These are phyloP conservation scores for Lepidium didymum DNA, from an alignment of 345 rosid genomes.

Conservation along the genomic window DNA sequence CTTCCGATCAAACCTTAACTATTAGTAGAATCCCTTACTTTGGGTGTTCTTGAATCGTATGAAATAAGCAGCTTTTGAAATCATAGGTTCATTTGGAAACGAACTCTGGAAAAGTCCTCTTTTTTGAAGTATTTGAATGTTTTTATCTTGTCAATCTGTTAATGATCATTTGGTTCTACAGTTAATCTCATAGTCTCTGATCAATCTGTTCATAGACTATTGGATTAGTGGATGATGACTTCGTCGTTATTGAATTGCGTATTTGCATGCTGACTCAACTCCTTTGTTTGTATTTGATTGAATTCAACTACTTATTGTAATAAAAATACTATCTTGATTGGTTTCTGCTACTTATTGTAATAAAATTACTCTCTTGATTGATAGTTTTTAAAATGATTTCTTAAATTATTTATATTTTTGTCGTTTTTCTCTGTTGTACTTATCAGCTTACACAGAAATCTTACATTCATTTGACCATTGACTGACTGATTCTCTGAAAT, in stretches of 20 bases:
- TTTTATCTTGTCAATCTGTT: neutral
- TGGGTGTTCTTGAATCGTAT: too few relatives aligned
- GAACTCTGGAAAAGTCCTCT: too few relatives aligned
- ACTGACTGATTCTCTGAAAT: neutral
- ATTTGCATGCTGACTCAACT: slow-evolving; percentile 8
- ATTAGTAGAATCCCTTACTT: too few relatives aligned
- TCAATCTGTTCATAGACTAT: neutral
- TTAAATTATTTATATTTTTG: too few relatives aligned
- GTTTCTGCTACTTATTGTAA: neutral
- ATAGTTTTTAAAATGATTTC: neutral
- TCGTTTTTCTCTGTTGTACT: neutral
- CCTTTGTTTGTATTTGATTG: slow-evolving; percentile 3
- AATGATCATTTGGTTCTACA: neutral
- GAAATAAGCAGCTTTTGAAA: too few relatives aligned
- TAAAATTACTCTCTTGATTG: neutral
- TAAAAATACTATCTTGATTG: neutral
- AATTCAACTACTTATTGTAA: neutral
- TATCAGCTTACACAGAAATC: neutral
- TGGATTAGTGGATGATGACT: neutral
- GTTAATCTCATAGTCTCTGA: neutral
- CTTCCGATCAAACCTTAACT: too few relatives aligned
- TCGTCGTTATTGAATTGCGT: neutral
- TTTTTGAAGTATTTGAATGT: neutral
- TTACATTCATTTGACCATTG: too few relatives aligned
- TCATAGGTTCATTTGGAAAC: too few relatives aligned